Evolutionary conservation across 169 alveolate genomes (phyloP), one percentile per base, ranked within the genome.

Genomic region (Eimeria sp.): DNA sequence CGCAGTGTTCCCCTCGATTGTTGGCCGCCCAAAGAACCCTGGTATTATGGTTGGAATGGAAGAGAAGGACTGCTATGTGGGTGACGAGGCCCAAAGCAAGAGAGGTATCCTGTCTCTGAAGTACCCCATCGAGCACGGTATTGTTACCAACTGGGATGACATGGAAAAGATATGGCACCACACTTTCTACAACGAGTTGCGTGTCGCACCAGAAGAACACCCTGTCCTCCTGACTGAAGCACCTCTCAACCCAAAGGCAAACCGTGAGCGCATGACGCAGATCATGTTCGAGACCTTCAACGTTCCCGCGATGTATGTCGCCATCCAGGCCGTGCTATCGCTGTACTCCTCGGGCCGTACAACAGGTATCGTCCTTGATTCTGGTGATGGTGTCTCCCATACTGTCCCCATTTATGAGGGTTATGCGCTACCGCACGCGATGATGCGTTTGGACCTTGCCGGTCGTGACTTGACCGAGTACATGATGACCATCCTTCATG

Each of bases 401-500:
- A 99, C 99, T 70, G 99, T 99, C 76, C 99, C 99, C 45, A 99
- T 99, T 96, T 99, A 99, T 97, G 99, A 99, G 97, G 99, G 99
- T 34, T 99, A 99, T 97, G 99, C 99, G 57, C 98, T 99, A 75
- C 99, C 99, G 45, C 99, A 98, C 93, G 99, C 99, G 43, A 99
- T 99, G 95, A 97, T 97, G 98, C 97, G 99, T 76, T 97, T 99
- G 76, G 99, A 99, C 92, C 97, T 99, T 92, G 99, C 99, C 22
- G 99, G 99, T 67, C 98, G 99, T 83, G 99, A 99, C 97, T 97
- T 99, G 80, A 99, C 99, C 10, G 99, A 99, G 88, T 99, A 98
- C 98, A 97, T 99, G 99, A 98, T 98, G 98, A 99, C 98, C 97
- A 98, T 99, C 95, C 98, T 99, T 72, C 98, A 98, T 45, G 99